phyloP scores from a whole-genome alignment of 805 yeast genomes.

The Lachancea mirantina region DNA sequence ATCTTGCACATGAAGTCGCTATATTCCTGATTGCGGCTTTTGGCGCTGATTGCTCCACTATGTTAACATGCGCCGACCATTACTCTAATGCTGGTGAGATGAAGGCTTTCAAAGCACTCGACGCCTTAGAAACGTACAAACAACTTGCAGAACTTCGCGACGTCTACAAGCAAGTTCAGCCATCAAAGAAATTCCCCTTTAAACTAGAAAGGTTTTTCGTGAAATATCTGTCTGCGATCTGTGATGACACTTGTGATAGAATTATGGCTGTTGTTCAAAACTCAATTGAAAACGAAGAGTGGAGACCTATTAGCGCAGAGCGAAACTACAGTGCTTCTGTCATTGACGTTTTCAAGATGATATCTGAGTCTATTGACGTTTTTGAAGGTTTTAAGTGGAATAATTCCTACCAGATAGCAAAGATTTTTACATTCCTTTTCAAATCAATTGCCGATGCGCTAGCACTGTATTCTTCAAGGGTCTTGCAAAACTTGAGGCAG shows the following conservation, averaged over 20 bases:
- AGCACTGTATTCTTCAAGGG: conserved; percentile 39
- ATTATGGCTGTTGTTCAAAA: conserved; percentile 43
- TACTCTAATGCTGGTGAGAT: conserved; percentile 28
- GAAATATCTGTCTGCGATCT: conserved; percentile 37
- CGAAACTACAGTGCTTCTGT: conserved; percentile 53
- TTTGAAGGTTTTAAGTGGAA: conserved; percentile 60
- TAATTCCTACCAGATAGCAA: conserved; percentile 54
- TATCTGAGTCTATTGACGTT: conserved; percentile 51
- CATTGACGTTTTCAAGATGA: conserved; percentile 56
- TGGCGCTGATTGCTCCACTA: conserved; percentile 45
- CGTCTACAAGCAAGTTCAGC: conserved; percentile 42
- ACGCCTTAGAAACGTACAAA: conserved; percentile 51
- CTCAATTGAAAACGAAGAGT: conserved; percentile 52
- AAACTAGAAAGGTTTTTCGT: conserved; percentile 51
- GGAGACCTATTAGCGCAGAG: conserved; percentile 43
- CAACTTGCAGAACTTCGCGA: conserved; percentile 46
- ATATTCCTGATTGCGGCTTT: conserved; percentile 45
- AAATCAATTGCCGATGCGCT: conserved; percentile 58
- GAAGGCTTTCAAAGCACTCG: conserved; percentile 40
- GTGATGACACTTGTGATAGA: conserved; percentile 38
- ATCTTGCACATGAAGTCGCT: conserved; percentile 45
- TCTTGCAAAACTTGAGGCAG: conserved; percentile 24
- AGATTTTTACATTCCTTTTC: conserved; percentile 51
- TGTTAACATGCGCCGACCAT: conserved; percentile 44
- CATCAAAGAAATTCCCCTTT: conserved; percentile 39